Evolutionary conservation across 805 yeast genomes (phyloP).

Genomic region (Candida broadrunensis): DNA sequence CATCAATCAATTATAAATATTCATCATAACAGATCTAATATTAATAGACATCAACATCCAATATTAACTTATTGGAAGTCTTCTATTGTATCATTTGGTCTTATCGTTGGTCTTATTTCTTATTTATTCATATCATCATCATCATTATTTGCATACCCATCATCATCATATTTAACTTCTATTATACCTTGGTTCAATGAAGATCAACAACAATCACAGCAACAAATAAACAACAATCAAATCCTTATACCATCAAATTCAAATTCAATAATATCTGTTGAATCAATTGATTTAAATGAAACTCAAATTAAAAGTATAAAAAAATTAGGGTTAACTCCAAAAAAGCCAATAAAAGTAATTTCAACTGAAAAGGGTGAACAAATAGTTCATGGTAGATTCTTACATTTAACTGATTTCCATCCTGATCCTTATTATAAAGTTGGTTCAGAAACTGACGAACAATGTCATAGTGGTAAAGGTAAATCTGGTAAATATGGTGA

Average conservation of each 20-base stretch:
- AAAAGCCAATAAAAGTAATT: constrained; percentile 22
- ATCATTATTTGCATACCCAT: not conserved
- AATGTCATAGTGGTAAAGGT: constrained; percentile 61
- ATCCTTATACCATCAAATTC: not conserved
- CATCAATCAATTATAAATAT: no score
- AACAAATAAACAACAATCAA: not conserved
- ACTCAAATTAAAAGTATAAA: constrained; percentile 6
- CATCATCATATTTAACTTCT: not conserved
- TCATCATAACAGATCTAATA: no score
- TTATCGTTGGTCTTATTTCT: not conserved
- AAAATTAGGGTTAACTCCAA: constrained; percentile 32
- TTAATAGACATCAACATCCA: no score
- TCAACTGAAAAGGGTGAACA: constrained; percentile 20
- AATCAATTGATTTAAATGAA: constrained; percentile 1
- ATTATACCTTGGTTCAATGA: not conserved
- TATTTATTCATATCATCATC: not conserved
- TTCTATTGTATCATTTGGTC: no score
- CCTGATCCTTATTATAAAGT: constrained; percentile 68
- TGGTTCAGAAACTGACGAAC: constrained; percentile 43
- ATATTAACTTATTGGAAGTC: no score
- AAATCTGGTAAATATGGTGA: constrained; percentile 69
- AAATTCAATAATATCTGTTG: constrained; percentile 4
- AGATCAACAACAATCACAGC: no score
- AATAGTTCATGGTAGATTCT: constrained; percentile 66
- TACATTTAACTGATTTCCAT: constrained; percentile 86